Evolutionary conservation across 768 basidiomycete species (phyloP).

Genomic region (Pleurotus eryngii): DNA sequence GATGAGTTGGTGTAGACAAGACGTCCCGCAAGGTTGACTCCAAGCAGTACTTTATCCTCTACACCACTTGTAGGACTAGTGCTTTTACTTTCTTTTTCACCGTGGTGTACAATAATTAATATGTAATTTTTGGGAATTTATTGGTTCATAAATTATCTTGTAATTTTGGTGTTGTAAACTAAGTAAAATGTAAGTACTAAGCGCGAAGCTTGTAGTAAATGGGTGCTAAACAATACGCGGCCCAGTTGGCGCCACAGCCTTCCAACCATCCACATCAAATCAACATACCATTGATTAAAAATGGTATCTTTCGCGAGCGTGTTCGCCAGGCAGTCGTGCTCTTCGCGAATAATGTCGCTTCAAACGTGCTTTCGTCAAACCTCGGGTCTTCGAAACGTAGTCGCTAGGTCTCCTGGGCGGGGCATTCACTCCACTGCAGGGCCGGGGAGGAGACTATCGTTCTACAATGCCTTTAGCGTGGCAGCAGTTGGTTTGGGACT

Average conservation of each 20-base stretch:
- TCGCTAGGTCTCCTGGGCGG: not conserved
- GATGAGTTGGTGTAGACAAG: not conserved
- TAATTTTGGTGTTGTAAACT: not conserved
- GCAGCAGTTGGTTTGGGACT: constrained; percentile 45
- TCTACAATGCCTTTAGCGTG: constrained; percentile 31
- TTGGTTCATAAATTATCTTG: not conserved
- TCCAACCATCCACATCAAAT: too few relatives aligned
- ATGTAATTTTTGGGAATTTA: not conserved
- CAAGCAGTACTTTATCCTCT: not conserved
- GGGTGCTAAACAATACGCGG: too few relatives aligned
- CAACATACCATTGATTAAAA: too few relatives aligned
- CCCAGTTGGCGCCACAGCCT: too few relatives aligned
- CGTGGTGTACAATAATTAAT: not conserved
- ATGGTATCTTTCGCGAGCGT: constrained; percentile 1
- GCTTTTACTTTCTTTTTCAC: not conserved
- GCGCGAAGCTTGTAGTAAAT: too few relatives aligned
- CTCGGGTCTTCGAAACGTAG: not conserved
- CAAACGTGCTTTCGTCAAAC: constrained; percentile 3
- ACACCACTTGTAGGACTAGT: not conserved
- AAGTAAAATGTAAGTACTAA: not conserved
- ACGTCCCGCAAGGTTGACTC: not conserved
- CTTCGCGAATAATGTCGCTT: not conserved
- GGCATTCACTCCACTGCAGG: not conserved
- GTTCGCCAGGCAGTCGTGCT: not conserved
- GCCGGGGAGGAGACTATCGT: not conserved